Evolutionary conservation across 495 filamentous ascomycete species (phyloP), one percentile per base, ranked within the genome.

Genomic region (Penicillium arizonense): DNA sequence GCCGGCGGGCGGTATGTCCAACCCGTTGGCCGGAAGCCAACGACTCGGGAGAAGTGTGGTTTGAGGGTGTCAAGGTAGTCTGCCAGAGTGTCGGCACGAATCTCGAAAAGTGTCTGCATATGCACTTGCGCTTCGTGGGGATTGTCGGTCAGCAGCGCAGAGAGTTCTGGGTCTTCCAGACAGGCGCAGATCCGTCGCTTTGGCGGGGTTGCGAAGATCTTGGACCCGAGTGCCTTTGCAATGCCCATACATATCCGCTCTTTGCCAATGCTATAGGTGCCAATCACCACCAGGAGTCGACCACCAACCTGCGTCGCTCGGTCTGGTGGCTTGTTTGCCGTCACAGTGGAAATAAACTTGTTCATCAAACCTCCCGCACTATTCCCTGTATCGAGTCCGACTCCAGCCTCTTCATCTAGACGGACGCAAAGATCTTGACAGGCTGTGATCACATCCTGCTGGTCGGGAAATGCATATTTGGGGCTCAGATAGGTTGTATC

Each of bases 181-280:
- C 86, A 88, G 11, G 78, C 73, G 68, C 89, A 93, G n/a, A 97
- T 87, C 44, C 82, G 80, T 59, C 88, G 86, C 66, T 97, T 98
- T 32, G 79, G 72, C 0, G 89, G 78, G 1, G 89, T 82, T 0
- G 95, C 93, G 61, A 87, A 98, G 64, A 98, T 97, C 65, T 96
- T 96, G 63, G 86, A 87, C 39, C 84, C 76, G 9, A 98, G 83
- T 3, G 94, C 93, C 50, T 82, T 78, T 7, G 94, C 94, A 53
- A 97, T 94, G 48, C 90, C 93, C 16, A 95, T 71, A 68, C 94
- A 97, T 61, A 99, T 89, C 48, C 91, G 86, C 68, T 99, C 94
- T 74, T 99, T 99, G 68, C 94, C 94, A 58, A 99, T 99, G 53
- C 85, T 90, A 74, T 99, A 99, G 3, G 94, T 99, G 48, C 94